These are phyloP conservation scores for Grosmannia clavigera DNA, from an alignment of 2,329 filamentous ascomycete genomes.

Conservation along the genomic window DNA sequence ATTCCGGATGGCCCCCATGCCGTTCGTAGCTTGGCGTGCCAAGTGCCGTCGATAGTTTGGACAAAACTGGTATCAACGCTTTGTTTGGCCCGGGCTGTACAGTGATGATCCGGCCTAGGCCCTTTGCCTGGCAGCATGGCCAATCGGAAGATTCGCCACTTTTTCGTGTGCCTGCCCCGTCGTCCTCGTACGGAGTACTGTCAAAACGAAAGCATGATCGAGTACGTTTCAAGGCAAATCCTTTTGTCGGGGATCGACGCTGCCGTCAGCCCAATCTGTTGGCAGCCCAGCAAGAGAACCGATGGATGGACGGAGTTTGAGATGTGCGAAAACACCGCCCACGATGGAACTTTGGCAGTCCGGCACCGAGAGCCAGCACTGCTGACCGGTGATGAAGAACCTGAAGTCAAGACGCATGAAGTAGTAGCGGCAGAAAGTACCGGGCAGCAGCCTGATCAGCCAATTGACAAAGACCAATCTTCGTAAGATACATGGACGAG, in stretches of 20 bases:
- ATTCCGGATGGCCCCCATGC: background rate
- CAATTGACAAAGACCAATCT: background rate
- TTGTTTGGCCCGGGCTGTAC: background rate
- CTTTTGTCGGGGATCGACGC: background rate
- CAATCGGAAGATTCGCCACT: background rate
- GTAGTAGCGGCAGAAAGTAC: background rate
- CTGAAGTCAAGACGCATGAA: background rate
- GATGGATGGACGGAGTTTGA: background rate
- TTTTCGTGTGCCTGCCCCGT: background rate
- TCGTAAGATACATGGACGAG: background rate
- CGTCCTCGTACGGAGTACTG: background rate
- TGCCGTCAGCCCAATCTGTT: background rate
- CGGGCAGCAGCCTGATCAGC: background rate
- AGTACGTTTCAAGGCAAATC: background rate
- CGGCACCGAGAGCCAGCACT: background rate
- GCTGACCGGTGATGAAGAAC: background rate
- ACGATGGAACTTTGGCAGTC: background rate
- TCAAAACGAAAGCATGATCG: background rate
- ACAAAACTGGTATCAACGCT: background rate
- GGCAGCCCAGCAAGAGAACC: background rate
- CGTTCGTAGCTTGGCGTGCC: background rate
- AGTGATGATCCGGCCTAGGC: background rate
- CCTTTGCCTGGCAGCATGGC: background rate
- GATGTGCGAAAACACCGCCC: background rate
- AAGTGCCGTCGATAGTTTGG: background rate